Evolutionary conservation across 2,329 filamentous ascomycete genomes (phyloP).

Genomic region (Sphaceloma murrayae): DNA sequence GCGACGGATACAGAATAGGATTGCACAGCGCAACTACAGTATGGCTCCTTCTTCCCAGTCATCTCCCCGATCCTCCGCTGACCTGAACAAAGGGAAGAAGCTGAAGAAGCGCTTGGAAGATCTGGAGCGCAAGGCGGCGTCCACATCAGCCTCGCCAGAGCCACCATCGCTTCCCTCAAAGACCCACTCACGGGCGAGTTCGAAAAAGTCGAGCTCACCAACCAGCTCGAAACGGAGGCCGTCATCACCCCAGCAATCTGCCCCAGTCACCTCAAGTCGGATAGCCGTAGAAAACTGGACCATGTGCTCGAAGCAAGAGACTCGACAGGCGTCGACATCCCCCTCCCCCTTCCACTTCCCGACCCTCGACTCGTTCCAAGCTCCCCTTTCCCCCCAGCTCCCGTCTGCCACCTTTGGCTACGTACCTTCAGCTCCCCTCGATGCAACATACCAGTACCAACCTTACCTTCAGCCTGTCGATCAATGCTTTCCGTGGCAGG

Average conservation of each 20-base stretch:
- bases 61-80: neutral
- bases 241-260: conserved; percentile 1
- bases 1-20: conserved; percentile 89
- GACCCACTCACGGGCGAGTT: conserved; percentile 4
- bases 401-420: conserved; percentile 11
- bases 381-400: conserved; percentile 10
- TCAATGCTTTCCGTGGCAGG: conserved; percentile 20
- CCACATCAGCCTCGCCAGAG: conserved; percentile 51
- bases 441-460: conserved; percentile 34
- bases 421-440: neutral
- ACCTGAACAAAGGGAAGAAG: conserved; percentile 62
- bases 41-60: no score
- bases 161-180: conserved; percentile 38
- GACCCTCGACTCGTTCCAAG: conserved; percentile 21
- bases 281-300: conserved; percentile 46
- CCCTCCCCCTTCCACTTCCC: conserved; percentile 58
- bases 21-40: conserved; percentile 97
- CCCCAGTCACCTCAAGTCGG: conserved; percentile 4
- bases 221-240: conserved; percentile 9
- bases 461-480: conserved; percentile 46
- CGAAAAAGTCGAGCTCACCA: conserved; percentile 5
- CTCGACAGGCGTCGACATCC: conserved; percentile 59
- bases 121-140: conserved; percentile 66
- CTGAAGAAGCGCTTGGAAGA: conserved; percentile 83
- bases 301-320: conserved; percentile 57